phyloP scores from a whole-genome alignment of 2,329 filamentous ascomycete genomes.

The Epichloe sylvatica region DNA sequence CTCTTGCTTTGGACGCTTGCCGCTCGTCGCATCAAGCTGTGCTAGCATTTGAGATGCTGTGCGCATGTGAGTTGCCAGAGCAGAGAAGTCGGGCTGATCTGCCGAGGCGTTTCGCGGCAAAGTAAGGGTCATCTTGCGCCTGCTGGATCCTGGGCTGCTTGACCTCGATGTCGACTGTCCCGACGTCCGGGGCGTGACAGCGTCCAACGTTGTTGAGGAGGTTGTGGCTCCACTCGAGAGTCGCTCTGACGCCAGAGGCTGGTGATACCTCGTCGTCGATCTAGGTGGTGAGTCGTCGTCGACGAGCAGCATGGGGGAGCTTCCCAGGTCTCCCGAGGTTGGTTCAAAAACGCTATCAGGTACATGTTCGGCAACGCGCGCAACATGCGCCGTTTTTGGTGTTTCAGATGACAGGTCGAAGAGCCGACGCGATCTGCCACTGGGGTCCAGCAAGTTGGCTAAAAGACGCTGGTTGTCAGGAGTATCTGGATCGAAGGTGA shows the following conservation, averaged over 20 bases:
- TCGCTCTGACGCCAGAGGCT: conserved; percentile 30
- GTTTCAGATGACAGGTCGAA: conserved; percentile 56
- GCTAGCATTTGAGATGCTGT: conserved; percentile 79
- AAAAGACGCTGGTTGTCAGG: conserved; percentile 57
- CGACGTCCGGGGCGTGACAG: conserved; percentile 54
- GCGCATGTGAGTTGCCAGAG: conserved; percentile 74
- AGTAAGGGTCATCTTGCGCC: conserved; percentile 47
- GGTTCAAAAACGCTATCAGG: conserved; percentile 73
- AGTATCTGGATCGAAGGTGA: conserved; percentile 65
- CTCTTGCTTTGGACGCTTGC: conserved; percentile 65
- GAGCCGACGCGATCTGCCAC: conserved; percentile 43
- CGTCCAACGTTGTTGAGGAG: conserved; percentile 43
- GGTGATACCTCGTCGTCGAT: conserved; percentile 15
- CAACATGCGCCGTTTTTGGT: conserved; percentile 33
- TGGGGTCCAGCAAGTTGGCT: conserved; percentile 41
- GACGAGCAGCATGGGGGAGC: conserved; percentile 52
- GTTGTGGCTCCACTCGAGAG: conserved; percentile 49
- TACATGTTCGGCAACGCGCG: conserved; percentile 28
- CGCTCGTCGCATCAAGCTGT: conserved; percentile 65
- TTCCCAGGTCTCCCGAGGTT: conserved; percentile 63
- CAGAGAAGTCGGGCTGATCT: conserved; percentile 69
- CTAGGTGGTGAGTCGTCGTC: conserved; percentile 30
- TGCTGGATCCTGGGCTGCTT: conserved; percentile 44
- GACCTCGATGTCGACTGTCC: conserved; percentile 55
- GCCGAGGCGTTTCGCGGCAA: conserved; percentile 38